These are phyloP conservation scores for Pyrenochaeta sp. DNA, from an alignment of 2,329 filamentous ascomycete species.

Conservation along the genomic window DNA sequence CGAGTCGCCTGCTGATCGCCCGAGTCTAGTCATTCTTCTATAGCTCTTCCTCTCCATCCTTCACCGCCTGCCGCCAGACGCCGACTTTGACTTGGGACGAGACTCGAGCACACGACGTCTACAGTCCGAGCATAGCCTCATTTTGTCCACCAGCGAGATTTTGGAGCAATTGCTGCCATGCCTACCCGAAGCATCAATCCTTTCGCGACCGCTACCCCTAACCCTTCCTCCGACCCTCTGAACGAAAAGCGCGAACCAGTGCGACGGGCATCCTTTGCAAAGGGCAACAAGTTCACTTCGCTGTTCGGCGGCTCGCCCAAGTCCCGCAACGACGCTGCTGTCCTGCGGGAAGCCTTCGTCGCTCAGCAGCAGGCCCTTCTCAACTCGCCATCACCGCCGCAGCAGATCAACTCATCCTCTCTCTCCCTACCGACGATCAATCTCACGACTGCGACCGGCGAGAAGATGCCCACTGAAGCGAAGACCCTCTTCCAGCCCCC, in stretches of 20 bases:
- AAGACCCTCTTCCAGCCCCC: conserved; percentile 87
- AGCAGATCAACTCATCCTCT: conserved; percentile 74
- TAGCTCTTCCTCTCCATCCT: conserved; percentile 11
- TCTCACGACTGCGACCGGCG: conserved; percentile 82
- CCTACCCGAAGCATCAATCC: conserved; percentile 69
- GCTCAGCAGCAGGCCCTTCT: conserved; percentile 67
- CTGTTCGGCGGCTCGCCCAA: conserved; percentile 85
- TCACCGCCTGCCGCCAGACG: conserved; percentile 26
- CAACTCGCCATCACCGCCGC: conserved; percentile 66
- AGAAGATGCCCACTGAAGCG: conserved; percentile 77
- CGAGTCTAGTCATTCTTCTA: conserved; percentile 19
- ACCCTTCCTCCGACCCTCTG: conserved; percentile 59
- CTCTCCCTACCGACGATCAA: conserved; percentile 89
- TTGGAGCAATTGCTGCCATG: conserved; percentile 57
- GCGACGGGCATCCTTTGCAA: conserved; percentile 62
- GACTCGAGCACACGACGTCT: conserved; percentile 6
- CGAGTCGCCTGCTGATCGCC: conserved; percentile 26
- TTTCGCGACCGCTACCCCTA: conserved; percentile 63
- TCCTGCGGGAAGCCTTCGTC: conserved; percentile 73
- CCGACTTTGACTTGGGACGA: conserved; percentile 5
- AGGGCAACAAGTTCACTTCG: conserved; percentile 76
- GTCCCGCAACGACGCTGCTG: conserved; percentile 68
- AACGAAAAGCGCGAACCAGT: conserved; percentile 63
- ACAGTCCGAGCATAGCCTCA: conserved; percentile 7
- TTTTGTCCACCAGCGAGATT: not conserved